Conservation (phyloP, 805 yeast species). For the Priceomyces medius region DNA sequence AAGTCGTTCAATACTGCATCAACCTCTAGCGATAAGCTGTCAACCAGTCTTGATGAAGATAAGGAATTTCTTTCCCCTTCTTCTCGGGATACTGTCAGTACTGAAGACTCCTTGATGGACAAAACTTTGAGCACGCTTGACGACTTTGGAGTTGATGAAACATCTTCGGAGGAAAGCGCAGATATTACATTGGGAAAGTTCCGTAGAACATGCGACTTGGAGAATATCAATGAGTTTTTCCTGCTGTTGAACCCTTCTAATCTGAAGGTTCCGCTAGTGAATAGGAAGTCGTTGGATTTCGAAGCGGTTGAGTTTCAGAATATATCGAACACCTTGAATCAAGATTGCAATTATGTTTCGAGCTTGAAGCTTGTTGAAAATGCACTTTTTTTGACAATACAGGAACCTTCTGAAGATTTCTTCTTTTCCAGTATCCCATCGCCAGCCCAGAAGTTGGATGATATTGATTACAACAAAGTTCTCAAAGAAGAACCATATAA, state of each 20-base stretch:
- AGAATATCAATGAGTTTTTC: constrained; percentile 17
- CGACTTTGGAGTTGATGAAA: constrained; percentile 4
- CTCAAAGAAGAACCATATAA: constrained; percentile 14
- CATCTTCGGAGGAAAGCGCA: neutral
- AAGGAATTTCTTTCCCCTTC: constrained; percentile 2
- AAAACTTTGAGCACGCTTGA: constrained; percentile 19
- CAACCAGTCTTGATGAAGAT: neutral
- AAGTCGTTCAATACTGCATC: constrained; percentile 9
- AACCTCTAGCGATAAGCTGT: neutral
- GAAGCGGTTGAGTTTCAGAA: constrained; percentile 17
- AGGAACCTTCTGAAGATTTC: constrained; percentile 2
- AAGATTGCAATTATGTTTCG: constrained; percentile 7
- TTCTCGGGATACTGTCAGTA: constrained; percentile 15
- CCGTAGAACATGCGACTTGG: constrained; percentile 15
- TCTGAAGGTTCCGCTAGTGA: constrained; percentile 15
- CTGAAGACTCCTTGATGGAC: constrained; percentile 18
- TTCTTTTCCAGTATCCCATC: neutral
- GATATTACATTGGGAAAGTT: constrained; percentile 1
- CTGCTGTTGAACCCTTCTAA: constrained; percentile 10
- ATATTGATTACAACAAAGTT: constrained; percentile 13
- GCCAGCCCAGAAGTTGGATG: constrained; percentile 6
- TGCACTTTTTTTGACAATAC: constrained; percentile 16
- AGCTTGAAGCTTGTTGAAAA: constrained; percentile 20
- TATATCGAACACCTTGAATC: constrained; percentile 12
- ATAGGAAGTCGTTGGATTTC: constrained; percentile 20